Base-by-base conservation (phyloP, 148 eudicot species). In the Heliamphora exappendiculata region DNA sequence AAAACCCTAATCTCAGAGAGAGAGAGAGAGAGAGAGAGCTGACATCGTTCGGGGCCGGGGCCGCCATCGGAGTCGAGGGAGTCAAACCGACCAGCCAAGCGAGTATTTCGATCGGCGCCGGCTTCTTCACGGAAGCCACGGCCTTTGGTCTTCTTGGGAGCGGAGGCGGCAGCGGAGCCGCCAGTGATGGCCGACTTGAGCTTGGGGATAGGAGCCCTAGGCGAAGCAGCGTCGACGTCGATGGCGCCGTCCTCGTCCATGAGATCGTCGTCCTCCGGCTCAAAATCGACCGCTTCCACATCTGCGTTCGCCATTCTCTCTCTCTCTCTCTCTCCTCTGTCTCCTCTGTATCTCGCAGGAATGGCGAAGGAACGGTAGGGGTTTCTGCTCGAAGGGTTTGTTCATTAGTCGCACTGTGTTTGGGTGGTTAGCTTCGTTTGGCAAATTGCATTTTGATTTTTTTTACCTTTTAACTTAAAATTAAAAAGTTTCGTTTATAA, bases 181-280 rank as follows among this genome's bases (percentile, higher is more conserved):
- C 87, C 88, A 63, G 97, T 84, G 66, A 93, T 89, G 82, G 98
- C 91, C 47, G 96, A 93, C 78, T 81, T 85, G 78, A 93, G 85
- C 75, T 84, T 89, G 28, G 96, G 98, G 0, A 76, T 67, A 13
- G 86, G 73, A 44, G 91, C 77, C 49, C 75, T 70, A 22, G 85
- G 82, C 19, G 82, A 73, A 64, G 75, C 81, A 59, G 75, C 79
- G 66, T 82, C 87, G 42, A 44, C 87, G 64, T 78, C 89, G 8
- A 44, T 85, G 49, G 54, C 83, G 55, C 60, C 83, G 34, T 91
- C 98, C 49, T 93, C 98, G 87, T 93, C 98, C 98, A 93, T 93
- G 28, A 93, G 90, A 79, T 93, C 96, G 67, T 93, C 98, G 19
- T 93, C 96, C 81, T 93, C 98, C 1, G 91, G 90, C 81, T 93